phyloP scores from a whole-genome alignment of 2,329 filamentous ascomycete species.

The Teratosphaeriaceae sp. region DNA sequence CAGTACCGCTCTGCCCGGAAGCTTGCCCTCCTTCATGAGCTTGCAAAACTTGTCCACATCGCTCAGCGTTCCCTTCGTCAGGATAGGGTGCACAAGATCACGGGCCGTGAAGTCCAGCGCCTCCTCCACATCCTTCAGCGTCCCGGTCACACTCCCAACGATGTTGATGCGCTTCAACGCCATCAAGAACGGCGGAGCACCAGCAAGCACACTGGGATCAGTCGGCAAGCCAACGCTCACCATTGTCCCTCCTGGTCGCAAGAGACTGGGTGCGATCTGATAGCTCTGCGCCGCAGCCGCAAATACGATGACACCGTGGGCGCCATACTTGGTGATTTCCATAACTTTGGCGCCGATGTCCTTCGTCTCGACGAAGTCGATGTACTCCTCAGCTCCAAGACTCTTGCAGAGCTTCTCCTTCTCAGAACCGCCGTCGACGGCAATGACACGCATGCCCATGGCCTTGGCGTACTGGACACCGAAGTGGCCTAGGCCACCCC shows the following conservation, averaged over 20 bases:
- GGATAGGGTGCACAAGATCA: constrained; percentile 35
- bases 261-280: constrained; percentile 25
- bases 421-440: constrained; percentile 32
- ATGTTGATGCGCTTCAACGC: constrained; percentile 33
- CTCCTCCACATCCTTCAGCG: constrained; percentile 36
- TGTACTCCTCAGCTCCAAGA: constrained; percentile 32
- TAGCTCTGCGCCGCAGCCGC: constrained; percentile 33
- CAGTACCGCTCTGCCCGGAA: constrained; percentile 36
- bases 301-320: constrained; percentile 33
- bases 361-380: constrained; percentile 30
- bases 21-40: constrained; percentile 33
- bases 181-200: constrained; percentile 33
- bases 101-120: constrained; percentile 39
- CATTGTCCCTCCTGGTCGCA: constrained; percentile 31
- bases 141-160: constrained; percentile 4
- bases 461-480: constrained; percentile 29
- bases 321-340: constrained; percentile 31
- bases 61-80: constrained; percentile 33
- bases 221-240: constrained; percentile 33
- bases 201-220: constrained; percentile 29
- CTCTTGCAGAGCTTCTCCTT: constrained; percentile 33
- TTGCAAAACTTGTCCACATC: constrained; percentile 36
- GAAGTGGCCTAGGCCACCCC: constrained; percentile 26
- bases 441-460: constrained; percentile 33
- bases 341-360: constrained; percentile 31